These are phyloP conservation scores for Colletotrichum melonis DNA, from an alignment of 2,329 filamentous ascomycete genomes.

Conservation along the genomic window DNA sequence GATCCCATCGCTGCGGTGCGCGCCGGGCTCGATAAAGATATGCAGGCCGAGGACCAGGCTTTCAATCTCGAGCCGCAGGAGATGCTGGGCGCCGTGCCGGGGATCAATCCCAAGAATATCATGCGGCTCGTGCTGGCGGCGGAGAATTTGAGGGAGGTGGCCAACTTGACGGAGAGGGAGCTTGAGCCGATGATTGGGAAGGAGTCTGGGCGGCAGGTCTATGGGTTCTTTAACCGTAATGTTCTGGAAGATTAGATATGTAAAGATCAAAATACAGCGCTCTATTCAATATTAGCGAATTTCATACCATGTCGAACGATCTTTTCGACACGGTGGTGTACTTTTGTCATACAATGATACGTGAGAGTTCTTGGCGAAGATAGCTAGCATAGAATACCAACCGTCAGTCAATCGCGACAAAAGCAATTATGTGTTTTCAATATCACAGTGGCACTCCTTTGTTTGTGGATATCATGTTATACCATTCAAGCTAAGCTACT, in stretches of 20 bases:
- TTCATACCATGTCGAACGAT: neutral
- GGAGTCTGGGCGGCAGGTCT: slow-evolving; percentile 80
- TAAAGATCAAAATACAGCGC: slow-evolving; percentile 37
- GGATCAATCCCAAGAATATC: slow-evolving; percentile 83
- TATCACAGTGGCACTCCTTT: neutral
- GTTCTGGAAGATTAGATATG: slow-evolving; percentile 58
- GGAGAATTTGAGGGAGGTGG: slow-evolving; percentile 83
- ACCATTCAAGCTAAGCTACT: slow-evolving; percentile 28
- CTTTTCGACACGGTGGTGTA: no score
- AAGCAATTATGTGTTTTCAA: no score
- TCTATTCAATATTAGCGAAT: neutral
- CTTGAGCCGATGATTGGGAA: slow-evolving; percentile 80
- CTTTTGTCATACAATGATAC: no score
- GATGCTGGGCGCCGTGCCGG: slow-evolving; percentile 87
- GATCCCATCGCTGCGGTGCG: slow-evolving; percentile 89
- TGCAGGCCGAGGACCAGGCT: slow-evolving; percentile 72
- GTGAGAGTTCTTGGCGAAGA: no score
- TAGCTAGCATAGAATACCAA: no score
- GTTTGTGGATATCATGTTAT: slow-evolving; percentile 9
- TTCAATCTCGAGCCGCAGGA: slow-evolving; percentile 91
- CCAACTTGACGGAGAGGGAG: slow-evolving; percentile 84
- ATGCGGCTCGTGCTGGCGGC: slow-evolving; percentile 77
- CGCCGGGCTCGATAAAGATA: slow-evolving; percentile 77
- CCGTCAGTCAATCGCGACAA: no score
- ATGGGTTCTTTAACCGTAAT: slow-evolving; percentile 81